Evolutionary conservation across 2,329 filamentous ascomycete genomes (phyloP), one percentile per base, ranked within the genome.

Genomic region (Cryphonectria japonica): DNA sequence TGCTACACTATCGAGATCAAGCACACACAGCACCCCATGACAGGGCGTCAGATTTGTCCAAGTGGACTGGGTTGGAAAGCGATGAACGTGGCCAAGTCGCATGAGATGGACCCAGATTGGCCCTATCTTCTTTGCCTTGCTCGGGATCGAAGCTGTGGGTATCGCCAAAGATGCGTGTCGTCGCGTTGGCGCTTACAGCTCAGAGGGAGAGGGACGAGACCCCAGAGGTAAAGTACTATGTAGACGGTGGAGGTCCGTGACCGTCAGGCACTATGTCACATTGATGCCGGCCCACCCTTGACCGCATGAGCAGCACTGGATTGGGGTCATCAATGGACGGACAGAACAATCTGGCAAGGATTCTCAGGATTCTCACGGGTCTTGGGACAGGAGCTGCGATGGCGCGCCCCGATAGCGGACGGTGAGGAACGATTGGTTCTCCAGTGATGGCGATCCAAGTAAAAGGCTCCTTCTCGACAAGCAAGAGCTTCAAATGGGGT

Each of bases 101-200:
- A 41, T 29, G 41, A 46, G 43, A 54, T 29, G 57, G 57, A 22
- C 66, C 34, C 59, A 41, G 39, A 57, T 16, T 37, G 14, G 52
- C 54, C 57, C 39, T 67, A 32, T 60, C 50, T 14, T 60, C 29
- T 57, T 50, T 32, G 54, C 16, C 26, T 65, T 29, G n/a, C 37
- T 52, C 26, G 63, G 1, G 13, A 52, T 52, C 61, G 32, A 64
- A 3, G 22, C 37, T 50, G 57, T 39, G 13, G 57, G 66, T 67
- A 26, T 46, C 54, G 34, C 66, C n/a, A n/a, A 50, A 50, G 39
- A 46, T 61, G 54, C 57, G 66, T 67, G 29, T 60, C 39, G 66
- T 41, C 66, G 66, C 54, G 37, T 60, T 54, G 66, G 54, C 66
- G 66, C 66, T 68, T 68, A 68, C 63, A 46, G 43, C 43, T 52